Evolutionary conservation across 164 flowering plant genomes (phyloP), one percentile per base, ranked within the genome.

Genomic region (Vitis labrusca): DNA sequence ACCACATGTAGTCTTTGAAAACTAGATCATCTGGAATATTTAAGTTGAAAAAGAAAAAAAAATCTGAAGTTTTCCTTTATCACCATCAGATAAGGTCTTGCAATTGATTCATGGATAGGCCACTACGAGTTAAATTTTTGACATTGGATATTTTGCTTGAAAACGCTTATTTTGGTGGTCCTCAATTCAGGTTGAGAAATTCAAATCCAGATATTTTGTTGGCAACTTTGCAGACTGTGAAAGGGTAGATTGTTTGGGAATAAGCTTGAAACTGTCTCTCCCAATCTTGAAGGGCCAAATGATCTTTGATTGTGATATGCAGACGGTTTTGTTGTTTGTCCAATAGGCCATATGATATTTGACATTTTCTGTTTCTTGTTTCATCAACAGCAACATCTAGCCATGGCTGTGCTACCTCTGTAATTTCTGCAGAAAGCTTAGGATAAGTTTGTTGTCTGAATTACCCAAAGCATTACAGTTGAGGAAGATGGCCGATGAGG

Each of bases 401-500:
- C 11, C 23, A 30, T 44, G 63, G 37, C 63, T 44, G 13, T 5
- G 62, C 15, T 8, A 10, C 9, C 30, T 59, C 44, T 59, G 3
- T 5, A 8, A 59, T 44, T 15, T 59, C 30, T 3, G 44, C 44
- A 19, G 6, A 19, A 10, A 8, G 14, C 2, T 7, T 10, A 19
- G 44, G 17, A 16, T 57, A 57, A 16, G n/a, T 63, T 4, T 17
- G 49, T 63, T 63, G 62, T 12, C 37, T 50, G 7, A 60, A 48
- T 51, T 32, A 7, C 44, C 44, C 44, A 3, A 32, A 32, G 44
- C 5, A 32, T 32, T 32, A 32, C 44, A 32, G 44, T 2, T 3
- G 44, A 32, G 44, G 59, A 62, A 69, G 30, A 84, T 79, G 83
- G 80, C 73, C 29, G 68, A 53, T 4, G 84, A 84, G 71, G 88